Evolutionary conservation across 2,329 filamentous ascomycete genomes (phyloP), one percentile per base, ranked within the genome.

Genomic region (Pseudogymnoascus sp.): DNA sequence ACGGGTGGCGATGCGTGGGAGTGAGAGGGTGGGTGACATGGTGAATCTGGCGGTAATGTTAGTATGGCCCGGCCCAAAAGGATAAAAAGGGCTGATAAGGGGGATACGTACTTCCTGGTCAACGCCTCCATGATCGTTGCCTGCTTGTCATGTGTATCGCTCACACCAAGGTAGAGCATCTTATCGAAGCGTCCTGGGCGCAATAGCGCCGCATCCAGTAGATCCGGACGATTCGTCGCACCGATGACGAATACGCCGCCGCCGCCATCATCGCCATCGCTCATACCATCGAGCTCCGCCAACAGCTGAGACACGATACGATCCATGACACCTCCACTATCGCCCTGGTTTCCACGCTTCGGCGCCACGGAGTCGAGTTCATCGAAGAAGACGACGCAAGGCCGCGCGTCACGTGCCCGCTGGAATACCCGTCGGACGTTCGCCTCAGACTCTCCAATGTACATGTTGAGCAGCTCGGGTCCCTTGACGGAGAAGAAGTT

Each of bases 311-410:
- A 95, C 61, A 99, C 93, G 68, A 97, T 97, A 63, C 95, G 87
- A 74, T 97, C 95, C 93, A 97, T 97, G 63, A 97, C 95, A 72
- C 95, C 95, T 64, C 95, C 93, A 67, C 91, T 96, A 72, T 97
- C 95, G 59, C 95, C 95, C 75, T 97, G 93, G 71, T 97, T 97
- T 38, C 95, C 95, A 76, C 95, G 84, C 79, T 97, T 97, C 0
- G 95, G 95, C 4, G 95, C 93, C 1, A 97, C 93, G 0, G 90
- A 95, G 75, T 96, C 92, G 68, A 96, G 75, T 75, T 96, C 92
- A 71, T 96, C 92, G 71, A 96, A 96, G 80, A 96, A 96, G 60
- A 96, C 91, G 59, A 93, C 90, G 68, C 91, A 96, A 6, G 92
- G 92, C 31, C 91, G 79, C 1, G 92, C 91, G 74, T 96, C 92